These are phyloP conservation scores for Marasmius fiardii DNA, from an alignment of 1,284 basidiomycete genomes.

Conservation along the genomic window DNA sequence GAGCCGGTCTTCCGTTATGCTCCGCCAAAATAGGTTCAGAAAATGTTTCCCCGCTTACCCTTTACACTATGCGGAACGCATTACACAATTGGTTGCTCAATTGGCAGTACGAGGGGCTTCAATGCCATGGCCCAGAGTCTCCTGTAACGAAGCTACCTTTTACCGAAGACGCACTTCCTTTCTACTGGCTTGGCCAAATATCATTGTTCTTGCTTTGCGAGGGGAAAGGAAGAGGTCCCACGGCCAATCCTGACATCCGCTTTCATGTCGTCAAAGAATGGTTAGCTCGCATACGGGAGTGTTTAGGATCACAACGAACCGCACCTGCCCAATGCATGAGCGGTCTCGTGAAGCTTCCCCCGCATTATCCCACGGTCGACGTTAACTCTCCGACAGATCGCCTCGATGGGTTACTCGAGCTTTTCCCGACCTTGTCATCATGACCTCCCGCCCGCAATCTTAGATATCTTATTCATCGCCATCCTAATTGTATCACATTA, in stretches of 20 bases:
- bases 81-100: slow-evolving; percentile 1
- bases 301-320: not conserved
- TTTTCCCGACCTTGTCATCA: not conserved
- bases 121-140: not conserved
- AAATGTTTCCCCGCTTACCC: not conserved
- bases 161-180: slow-evolving; percentile 1
- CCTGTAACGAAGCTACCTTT: not conserved
- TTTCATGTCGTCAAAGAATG: not conserved
- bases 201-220: not conserved
- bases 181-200: not conserved
- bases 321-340: slow-evolving; percentile 1
- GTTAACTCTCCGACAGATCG: not conserved
- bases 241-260: not conserved
- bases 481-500: not conserved
- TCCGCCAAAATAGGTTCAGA: not conserved
- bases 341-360: not conserved
- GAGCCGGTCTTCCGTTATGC: not conserved
- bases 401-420: not conserved
- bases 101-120: slow-evolving; percentile 1
- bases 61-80: not conserved
- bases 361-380: not conserved
- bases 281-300: not conserved
- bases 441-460: not conserved
- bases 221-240: not conserved
- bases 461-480: not conserved